Evolutionary conservation across 1,139 yeast species (phyloP).

Genomic region (Citeromyces hawaiiensis): DNA sequence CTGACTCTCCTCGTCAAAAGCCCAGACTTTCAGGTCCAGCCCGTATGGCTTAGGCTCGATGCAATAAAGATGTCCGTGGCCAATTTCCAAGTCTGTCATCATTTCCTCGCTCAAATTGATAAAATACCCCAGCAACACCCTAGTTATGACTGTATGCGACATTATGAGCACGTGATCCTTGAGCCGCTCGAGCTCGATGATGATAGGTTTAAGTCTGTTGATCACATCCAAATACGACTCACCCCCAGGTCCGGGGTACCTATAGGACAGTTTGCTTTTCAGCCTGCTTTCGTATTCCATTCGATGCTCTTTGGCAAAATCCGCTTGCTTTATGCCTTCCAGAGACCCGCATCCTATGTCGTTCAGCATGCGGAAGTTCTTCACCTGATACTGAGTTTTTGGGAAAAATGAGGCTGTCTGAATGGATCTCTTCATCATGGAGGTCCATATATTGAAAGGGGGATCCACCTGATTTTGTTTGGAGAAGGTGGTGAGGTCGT

Average conservation of each 20-base stretch:
- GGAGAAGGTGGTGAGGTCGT: neutral
- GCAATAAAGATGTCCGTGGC: constrained; percentile 17
- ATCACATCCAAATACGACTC: constrained; percentile 20
- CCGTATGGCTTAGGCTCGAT: constrained; percentile 22
- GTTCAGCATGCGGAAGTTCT: constrained; percentile 17
- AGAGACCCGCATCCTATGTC: constrained; percentile 18
- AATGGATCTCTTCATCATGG: constrained; percentile 15
- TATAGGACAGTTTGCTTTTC: constrained; percentile 14
- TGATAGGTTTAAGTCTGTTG: constrained; percentile 17
- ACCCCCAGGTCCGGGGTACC: constrained; percentile 20
- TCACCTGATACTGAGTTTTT: constrained; percentile 13
- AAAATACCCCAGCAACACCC: constrained; percentile 18
- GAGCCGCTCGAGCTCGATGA: constrained; percentile 18
- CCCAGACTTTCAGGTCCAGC: constrained; percentile 18
- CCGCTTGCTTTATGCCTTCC: constrained; percentile 15
- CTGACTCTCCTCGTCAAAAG: constrained; percentile 16
- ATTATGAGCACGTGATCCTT: constrained; percentile 18
- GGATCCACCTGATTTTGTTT: constrained; percentile 7
- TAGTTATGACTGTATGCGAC: constrained; percentile 18
- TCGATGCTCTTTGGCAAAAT: constrained; percentile 12
- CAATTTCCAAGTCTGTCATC: constrained; percentile 20
- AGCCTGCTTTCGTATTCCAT: constrained; percentile 14
- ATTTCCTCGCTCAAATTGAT: constrained; percentile 18
- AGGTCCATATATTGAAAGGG: constrained; percentile 18
- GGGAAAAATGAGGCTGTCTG: constrained; percentile 17